Conservation (phyloP, 441 rosid genomes). For the Cnidoscolus chayamansa region DNA sequence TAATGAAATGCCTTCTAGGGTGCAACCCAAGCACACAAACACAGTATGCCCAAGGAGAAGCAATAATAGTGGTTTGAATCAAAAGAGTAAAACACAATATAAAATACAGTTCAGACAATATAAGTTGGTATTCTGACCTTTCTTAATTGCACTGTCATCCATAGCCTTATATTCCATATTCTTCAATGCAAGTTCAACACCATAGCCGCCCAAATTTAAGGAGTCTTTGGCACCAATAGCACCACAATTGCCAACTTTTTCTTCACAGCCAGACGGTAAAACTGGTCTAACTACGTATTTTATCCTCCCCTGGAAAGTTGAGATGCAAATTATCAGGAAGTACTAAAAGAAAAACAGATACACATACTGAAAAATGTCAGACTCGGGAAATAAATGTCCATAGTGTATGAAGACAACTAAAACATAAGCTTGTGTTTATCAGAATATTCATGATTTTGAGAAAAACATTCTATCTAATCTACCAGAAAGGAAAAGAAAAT, state of each 20-base stretch:
- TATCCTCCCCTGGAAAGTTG: constrained; percentile 62
- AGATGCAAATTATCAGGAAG: constrained; percentile 29
- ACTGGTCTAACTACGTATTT: constrained; percentile 93
- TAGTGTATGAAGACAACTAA: not conserved
- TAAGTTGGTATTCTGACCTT: constrained; percentile 50
- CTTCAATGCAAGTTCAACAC: constrained; percentile 99
- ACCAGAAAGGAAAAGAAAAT: not conserved
- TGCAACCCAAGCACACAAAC: not conserved
- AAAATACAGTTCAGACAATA: not conserved
- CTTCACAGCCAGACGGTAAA: constrained; percentile 83
- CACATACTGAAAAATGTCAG: not conserved
- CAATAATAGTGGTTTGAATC: not conserved
- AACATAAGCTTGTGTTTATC: not conserved
- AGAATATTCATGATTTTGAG: not conserved
- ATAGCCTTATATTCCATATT: constrained; percentile 99
- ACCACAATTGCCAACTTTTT: constrained; percentile 65
- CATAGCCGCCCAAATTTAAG: constrained; percentile 94
- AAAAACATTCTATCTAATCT: not conserved
- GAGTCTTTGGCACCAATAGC: constrained; percentile 76
- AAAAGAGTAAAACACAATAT: constrained; percentile 2
- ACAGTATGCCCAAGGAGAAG: not conserved
- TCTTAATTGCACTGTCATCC: constrained; percentile 92
- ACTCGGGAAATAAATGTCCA: not conserved
- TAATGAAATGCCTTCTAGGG: not conserved
- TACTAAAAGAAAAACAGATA: not conserved